Evolutionary conservation across 225 moss, liverwort and hornwort species (phyloP), one percentile per base, ranked within the genome.

Genomic region (Takakia lepidozioides): DNA sequence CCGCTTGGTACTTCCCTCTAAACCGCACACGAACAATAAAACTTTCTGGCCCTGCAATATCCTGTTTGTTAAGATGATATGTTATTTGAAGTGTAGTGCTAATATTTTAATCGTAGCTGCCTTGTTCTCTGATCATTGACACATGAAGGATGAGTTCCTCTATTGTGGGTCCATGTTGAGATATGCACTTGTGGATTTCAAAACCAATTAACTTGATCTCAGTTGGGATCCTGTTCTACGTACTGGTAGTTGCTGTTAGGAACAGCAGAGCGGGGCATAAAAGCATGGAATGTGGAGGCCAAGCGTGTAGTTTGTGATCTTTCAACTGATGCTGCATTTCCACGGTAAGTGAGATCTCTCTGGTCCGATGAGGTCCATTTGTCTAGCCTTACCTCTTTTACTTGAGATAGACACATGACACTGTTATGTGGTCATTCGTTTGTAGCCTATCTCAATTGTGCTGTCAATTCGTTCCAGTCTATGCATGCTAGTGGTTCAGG

Each of bases 231-330:
- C n/a, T n/a, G n/a, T n/a, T n/a, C n/a, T n/a, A n/a, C n/a, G n/a
- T n/a, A n/a, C 19, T 73, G 41, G 48, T 74, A 92, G 92, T 55
- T 92, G 56, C 77, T 92, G 54, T 56, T 92, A 67, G 92, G 92
- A 38, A 92, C 92, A 41, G 75, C 92, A 50, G 87, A 80, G 64
- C 69, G 84, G 39, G 76, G 76, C 38, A 74, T 92, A 15, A 92
- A 82, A 58, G 92, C 80, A 48, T 92, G 92, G 92, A 85, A 92
- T 42, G 92, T 82, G 43, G 92, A 87, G 56, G 84, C 82, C 51
- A 87, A 92, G 69, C 92, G 92, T 49, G 84, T 92, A 41, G 87
- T 85, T n/a, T 84, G 92, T 45, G 84, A 92, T 80, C 80, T 92
- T 30, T 73, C 67, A 52, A 84, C 87, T 3, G 76, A 92, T 63